Conservation (phyloP, 176 grass and related monocot genomes). For the Oryza officinalis region DNA sequence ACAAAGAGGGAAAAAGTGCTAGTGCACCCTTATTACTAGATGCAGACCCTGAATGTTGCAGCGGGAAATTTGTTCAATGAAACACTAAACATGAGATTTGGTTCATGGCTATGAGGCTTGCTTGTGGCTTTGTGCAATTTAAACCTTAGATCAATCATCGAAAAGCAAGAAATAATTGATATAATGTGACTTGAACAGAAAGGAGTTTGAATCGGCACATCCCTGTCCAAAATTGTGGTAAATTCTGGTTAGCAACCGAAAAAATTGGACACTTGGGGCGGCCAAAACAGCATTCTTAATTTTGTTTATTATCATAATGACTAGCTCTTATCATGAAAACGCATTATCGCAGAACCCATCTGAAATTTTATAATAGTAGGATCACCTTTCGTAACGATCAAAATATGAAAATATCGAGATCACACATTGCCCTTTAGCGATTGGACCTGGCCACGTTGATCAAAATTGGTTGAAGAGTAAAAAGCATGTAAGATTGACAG, state of each 20-base stretch:
- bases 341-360: not conserved
- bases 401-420: not conserved
- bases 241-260: not conserved
- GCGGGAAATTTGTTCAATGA: too few relatives aligned
- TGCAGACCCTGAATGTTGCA: too few relatives aligned
- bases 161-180: too few relatives aligned
- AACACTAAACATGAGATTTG: too few relatives aligned
- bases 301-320: not conserved
- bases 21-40: too few relatives aligned
- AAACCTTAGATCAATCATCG: too few relatives aligned
- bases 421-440: not conserved
- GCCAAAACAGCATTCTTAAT: not conserved
- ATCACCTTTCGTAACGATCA: not conserved
- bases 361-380: not conserved
- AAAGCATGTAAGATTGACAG: slow-evolving; percentile 26
- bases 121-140: too few relatives aligned
- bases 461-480: slow-evolving; percentile 16
- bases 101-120: too few relatives aligned
- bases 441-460: slow-evolving; percentile 1
- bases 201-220: not conserved
- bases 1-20: too few relatives aligned
- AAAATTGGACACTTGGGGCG: not conserved
- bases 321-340: not conserved
- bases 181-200: too few relatives aligned
- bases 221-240: not conserved